phyloP scores from a whole-genome alignment of 257 asterid genomes.

The Primulina tabacum region DNA sequence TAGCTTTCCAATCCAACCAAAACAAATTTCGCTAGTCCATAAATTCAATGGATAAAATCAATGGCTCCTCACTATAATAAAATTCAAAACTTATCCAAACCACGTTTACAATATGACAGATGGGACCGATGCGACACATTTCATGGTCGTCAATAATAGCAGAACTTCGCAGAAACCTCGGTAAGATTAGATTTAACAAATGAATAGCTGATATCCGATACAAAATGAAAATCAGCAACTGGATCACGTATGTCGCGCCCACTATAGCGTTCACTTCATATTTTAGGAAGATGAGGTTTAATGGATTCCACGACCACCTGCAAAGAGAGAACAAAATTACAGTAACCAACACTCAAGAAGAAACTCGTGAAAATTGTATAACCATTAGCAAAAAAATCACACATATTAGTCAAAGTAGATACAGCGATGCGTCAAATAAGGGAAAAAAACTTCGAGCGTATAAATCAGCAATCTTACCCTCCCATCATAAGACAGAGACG shows the following conservation, averaged over 20 bases:
- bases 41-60: slow-evolving; percentile 24
- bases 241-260: slow-evolving; percentile 26
- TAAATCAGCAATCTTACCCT: slow-evolving; percentile 57
- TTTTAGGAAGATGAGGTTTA: slow-evolving; percentile 69
- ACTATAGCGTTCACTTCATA: slow-evolving; percentile 31
- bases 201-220: slow-evolving; percentile 18
- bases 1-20: neutral
- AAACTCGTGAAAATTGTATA: neutral
- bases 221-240: slow-evolving; percentile 2
- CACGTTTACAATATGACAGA: slow-evolving; percentile 20
- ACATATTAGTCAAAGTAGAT: neutral
- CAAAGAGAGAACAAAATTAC: slow-evolving; percentile 20
- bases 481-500: slow-evolving; percentile 96
- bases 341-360: slow-evolving; percentile 12
- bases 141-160: slow-evolving; percentile 21
- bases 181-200: slow-evolving; percentile 22
- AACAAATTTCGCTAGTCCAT: neutral
- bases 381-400: neutral
- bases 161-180: slow-evolving; percentile 17
- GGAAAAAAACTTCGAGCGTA: neutral
- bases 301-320: slow-evolving; percentile 98
- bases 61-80: slow-evolving; percentile 17
- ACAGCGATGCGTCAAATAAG: neutral
- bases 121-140: slow-evolving; percentile 11
- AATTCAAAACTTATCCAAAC: slow-evolving; percentile 22